These are phyloP conservation scores for Hapsidospora chrysogenum DNA, from an alignment of 495 filamentous ascomycete genomes.

Conservation along the genomic window DNA sequence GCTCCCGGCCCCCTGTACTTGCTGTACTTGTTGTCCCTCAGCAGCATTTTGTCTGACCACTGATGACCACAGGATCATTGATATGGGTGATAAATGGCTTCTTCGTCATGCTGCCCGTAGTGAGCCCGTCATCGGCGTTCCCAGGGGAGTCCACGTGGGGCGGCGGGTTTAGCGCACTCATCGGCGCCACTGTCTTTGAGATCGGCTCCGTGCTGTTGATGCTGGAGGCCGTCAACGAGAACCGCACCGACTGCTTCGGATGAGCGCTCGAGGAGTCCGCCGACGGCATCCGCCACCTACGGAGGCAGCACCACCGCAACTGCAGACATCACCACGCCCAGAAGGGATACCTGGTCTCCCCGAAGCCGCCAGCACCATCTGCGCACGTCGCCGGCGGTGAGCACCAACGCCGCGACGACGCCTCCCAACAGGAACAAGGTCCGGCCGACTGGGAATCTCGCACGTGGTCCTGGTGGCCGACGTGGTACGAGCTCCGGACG, in stretches of 20 bases:
- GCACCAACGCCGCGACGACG: no score
- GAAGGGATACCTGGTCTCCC: conserved; percentile 5
- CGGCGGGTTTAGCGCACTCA: conserved; percentile 48
- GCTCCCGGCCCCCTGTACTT: no score
- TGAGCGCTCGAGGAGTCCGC: conserved; percentile 44
- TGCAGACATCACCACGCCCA: conserved; percentile 39
- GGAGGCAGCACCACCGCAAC: conserved; percentile 4
- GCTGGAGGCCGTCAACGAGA: conserved; percentile 54
- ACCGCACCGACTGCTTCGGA: conserved; percentile 49
- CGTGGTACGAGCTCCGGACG: conserved; percentile 33
- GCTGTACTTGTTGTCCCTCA: no score
- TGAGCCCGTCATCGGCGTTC: conserved; percentile 37
- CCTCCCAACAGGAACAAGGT: no score
- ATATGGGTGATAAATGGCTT: conserved; percentile 19
- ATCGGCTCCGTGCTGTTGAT: conserved; percentile 47
- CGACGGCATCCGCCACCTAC: conserved; percentile 6
- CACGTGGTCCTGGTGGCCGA: conserved; percentile 53
- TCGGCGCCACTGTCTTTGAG: conserved; percentile 47
- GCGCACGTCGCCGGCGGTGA: no score
- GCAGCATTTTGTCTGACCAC: no score
- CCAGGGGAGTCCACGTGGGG: conserved; percentile 28
- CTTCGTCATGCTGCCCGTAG: conserved; percentile 47
- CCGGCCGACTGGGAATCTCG: no score
- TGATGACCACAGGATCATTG: no score
- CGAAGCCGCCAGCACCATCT: conserved; percentile 1